Evolutionary conservation across 768 basidiomycete genomes (phyloP), one percentile per base, ranked within the genome.

Genomic region (Cubamyces lactineus): DNA sequence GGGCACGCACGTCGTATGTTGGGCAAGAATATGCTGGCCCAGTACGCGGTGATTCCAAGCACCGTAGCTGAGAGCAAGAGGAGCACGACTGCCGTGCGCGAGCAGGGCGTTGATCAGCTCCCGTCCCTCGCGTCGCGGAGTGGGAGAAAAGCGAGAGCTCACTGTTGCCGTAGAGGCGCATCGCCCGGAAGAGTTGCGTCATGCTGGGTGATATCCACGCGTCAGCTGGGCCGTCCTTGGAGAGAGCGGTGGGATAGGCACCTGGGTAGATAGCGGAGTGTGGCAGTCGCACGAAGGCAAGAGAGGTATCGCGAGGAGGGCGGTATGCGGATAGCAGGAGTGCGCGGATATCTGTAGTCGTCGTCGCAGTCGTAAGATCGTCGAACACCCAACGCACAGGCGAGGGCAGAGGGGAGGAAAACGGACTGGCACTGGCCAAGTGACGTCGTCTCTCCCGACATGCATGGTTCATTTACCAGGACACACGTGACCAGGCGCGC

Each of bases 21-120:
- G 0, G 91, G 88, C 28, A 91, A 77, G 73, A 92, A 92, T 47
- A 86, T 71, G 51, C 60, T 79, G 1, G 86, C 89, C 66, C 92
- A 85, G 73, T 91, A 84, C 13, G 82, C 84, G 2, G 85, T 78
- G 23, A 93, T 71, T 11, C 91, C 91, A 4, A 93, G 80, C 40
- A 91, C 86, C 28, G 81, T 78, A 15, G 78, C 78, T 17, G 76
- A 72, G 60, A 81, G 70, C 53, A 77, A 59, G 45, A 81, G 71
- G 28, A 79, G 71, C 38, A 67, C 61, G 38, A 76, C 80, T 82
- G 67, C 9, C 1, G 16, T 42, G 48, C 39, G 49, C n/a, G 38
- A 50, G 28, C 13, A 13, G 38, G 24, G 24, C 39, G 53, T 51
- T 30, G 57, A 51, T 51, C 49, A 59, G 41, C 34, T 34, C 41